Evolutionary conservation across 2,329 filamentous ascomycete genomes (phyloP).

Genomic region (Eutypella sp.): DNA sequence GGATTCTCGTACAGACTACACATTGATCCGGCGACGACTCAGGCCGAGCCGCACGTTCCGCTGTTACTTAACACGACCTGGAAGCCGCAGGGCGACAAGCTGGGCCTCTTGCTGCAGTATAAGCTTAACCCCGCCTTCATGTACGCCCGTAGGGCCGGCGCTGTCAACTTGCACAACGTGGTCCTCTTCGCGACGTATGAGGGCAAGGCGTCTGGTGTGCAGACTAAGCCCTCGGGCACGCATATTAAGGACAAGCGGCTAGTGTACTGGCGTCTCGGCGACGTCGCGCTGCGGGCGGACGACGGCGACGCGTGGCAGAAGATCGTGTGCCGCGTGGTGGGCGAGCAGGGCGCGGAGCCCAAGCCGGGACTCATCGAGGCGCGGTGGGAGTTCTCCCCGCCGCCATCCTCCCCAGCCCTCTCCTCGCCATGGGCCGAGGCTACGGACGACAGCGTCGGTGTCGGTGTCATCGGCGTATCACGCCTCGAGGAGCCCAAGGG

Average conservation of each 20-base stretch:
- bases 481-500: constrained; percentile 49
- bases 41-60: constrained; percentile 56
- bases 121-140: constrained; percentile 68
- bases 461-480: constrained; percentile 56
- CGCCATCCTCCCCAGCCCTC: constrained; percentile 11
- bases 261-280: constrained; percentile 76
- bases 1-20: constrained; percentile 93
- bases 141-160: constrained; percentile 32
- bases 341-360: constrained; percentile 65
- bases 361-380: constrained; percentile 76
- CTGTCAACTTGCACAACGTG: constrained; percentile 67
- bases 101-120: constrained; percentile 83
- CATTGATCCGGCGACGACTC: constrained; percentile 48
- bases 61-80: constrained; percentile 70
- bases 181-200: constrained; percentile 69
- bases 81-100: constrained; percentile 79
- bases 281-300: constrained; percentile 63
- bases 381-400: constrained; percentile 61
- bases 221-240: constrained; percentile 75
- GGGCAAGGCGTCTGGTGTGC: constrained; percentile 60
- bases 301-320: no score
- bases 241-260: constrained; percentile 72
- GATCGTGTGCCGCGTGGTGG: constrained; percentile 74
- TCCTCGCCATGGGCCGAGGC: constrained; percentile 17
- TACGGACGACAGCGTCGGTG: constrained; percentile 35